Evolutionary conservation across 2,329 filamentous ascomycete species (phyloP).

Genomic region (Calonectria ilicicola): DNA sequence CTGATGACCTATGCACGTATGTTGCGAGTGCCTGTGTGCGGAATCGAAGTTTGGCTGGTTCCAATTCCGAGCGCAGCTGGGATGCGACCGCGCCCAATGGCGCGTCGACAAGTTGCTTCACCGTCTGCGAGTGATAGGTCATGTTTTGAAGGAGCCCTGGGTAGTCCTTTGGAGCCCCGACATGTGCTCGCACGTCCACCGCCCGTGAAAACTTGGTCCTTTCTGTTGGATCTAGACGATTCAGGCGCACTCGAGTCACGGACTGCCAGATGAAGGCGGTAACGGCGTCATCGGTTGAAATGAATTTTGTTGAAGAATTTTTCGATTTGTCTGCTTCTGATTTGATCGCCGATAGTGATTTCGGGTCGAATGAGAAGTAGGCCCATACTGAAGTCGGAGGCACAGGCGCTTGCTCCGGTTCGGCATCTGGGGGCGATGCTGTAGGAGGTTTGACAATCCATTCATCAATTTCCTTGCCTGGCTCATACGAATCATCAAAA

Average conservation of each 20-base stretch:
- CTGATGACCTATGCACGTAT: constrained; percentile 46
- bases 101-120: constrained; percentile 44
- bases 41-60: constrained; percentile 49
- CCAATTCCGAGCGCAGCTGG: constrained; percentile 53
- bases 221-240: constrained; percentile 42
- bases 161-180: constrained; percentile 57
- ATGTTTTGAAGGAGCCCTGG: constrained; percentile 62
- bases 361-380: constrained; percentile 56
- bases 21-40: constrained; percentile 57
- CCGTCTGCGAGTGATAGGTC: constrained; percentile 51
- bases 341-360: constrained; percentile 56
- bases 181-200: constrained; percentile 58
- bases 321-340: constrained; percentile 43
- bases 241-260: constrained; percentile 53
- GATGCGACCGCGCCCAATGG: constrained; percentile 52
- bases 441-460: constrained; percentile 46
- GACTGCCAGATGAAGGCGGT: constrained; percentile 64
- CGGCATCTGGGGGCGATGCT: not conserved
- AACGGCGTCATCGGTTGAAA: constrained; percentile 67
- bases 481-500: constrained; percentile 50
- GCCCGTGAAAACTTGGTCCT: constrained; percentile 58
- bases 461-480: constrained; percentile 49
- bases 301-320: constrained; percentile 40
- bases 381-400: constrained; percentile 53
- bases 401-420: not conserved